These are phyloP conservation scores for Coemansia asiatica DNA, from an alignment of 192 early-diverging fungal species.

Conservation along the genomic window DNA sequence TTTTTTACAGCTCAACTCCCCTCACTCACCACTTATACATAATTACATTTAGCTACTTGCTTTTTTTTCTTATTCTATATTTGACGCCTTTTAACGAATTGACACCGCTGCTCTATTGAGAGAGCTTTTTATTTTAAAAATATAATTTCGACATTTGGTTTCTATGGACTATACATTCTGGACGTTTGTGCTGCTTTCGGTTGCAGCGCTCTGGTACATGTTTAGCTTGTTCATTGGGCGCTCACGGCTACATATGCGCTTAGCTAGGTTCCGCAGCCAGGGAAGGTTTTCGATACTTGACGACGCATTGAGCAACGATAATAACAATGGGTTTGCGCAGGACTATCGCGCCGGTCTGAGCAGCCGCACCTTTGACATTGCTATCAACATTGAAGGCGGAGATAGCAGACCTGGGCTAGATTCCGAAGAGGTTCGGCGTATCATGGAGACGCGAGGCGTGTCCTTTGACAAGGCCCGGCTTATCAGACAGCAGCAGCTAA, in stretches of 20 bases:
- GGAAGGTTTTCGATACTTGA: slow-evolving; percentile 17
- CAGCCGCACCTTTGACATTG: slow-evolving; percentile 53
- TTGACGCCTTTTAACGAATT: too few relatives aligned
- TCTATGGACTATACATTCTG: slow-evolving; percentile 40
- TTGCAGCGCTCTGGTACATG: slow-evolving; percentile 46
- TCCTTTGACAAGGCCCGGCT: slow-evolving; percentile 55
- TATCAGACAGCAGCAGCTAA: slow-evolving; percentile 47
- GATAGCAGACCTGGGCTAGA: slow-evolving; percentile 49
- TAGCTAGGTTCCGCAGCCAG: slow-evolving; percentile 21
- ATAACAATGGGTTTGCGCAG: slow-evolving; percentile 22
- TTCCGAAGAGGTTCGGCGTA: slow-evolving; percentile 43
- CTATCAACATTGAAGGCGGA: slow-evolving; percentile 40
- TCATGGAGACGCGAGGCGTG: slow-evolving; percentile 45
- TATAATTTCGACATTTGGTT: background rate
- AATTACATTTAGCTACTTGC: too few relatives aligned
- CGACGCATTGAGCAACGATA: background rate
- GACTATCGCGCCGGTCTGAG: slow-evolving; percentile 46
- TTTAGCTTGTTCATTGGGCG: slow-evolving; percentile 40
- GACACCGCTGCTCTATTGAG: too few relatives aligned
- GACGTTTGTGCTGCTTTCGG: slow-evolving; percentile 26
- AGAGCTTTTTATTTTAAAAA: background rate
- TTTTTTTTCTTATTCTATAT: background rate
- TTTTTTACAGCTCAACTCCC: too few relatives aligned
- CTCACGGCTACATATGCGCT: slow-evolving; percentile 31
- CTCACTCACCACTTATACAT: too few relatives aligned